Conservation (phyloP, 257 asterid species). For the Rehmannia glutinosa region DNA sequence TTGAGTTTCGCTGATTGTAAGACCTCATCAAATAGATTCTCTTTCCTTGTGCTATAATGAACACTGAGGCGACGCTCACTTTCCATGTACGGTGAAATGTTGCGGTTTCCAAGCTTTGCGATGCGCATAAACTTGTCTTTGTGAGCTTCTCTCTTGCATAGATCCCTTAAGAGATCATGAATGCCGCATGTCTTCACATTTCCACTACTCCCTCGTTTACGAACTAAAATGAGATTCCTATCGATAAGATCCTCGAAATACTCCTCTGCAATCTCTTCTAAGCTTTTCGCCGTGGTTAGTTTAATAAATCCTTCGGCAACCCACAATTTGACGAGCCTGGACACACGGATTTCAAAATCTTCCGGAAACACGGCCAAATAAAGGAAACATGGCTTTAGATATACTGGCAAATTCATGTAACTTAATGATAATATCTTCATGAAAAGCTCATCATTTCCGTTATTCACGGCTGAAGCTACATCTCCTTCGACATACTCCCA, state of each 20-base stretch:
- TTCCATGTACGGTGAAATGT: not conserved
- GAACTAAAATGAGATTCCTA: slow-evolving; percentile 25
- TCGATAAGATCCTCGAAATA: slow-evolving; percentile 16
- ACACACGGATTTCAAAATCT: not conserved
- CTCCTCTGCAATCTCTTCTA: slow-evolving; percentile 24
- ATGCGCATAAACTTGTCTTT: slow-evolving; percentile 5
- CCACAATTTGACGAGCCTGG: not conserved
- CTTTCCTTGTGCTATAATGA: not conserved
- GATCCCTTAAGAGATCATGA: too few species aligned
- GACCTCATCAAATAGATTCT: not conserved
- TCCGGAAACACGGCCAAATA: not conserved
- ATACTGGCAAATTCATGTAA: slow-evolving; percentile 10
- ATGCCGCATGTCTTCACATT: too few species aligned
- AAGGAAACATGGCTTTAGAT: slow-evolving; percentile 14
- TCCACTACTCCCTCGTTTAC: too few species aligned
- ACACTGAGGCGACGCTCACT: slow-evolving; percentile 2
- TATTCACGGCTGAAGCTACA: not conserved
- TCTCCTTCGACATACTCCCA: slow-evolving; percentile 12
- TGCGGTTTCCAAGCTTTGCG: not conserved
- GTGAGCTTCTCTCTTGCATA: slow-evolving; percentile 17
- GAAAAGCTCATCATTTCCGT: not conserved
- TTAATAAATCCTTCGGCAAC: slow-evolving; percentile 12
- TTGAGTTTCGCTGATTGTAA: not conserved
- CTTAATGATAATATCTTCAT: not conserved
- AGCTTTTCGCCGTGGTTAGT: not conserved